Evolutionary conservation across 257 asterid species (phyloP).

Genomic region (Pogostemon cablin): DNA sequence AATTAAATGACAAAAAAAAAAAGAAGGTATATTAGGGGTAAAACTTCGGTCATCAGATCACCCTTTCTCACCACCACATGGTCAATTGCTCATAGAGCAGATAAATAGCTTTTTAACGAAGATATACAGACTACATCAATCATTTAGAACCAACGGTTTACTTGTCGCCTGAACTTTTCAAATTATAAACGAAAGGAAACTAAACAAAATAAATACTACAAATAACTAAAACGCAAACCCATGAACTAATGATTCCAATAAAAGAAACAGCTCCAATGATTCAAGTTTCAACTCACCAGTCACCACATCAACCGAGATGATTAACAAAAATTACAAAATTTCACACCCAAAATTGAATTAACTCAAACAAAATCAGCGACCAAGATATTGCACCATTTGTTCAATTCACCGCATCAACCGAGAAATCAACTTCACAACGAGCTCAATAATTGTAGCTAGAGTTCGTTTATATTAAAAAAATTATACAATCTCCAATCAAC

Average conservation of each 20-base stretch:
- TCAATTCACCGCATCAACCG: conserved; percentile 16
- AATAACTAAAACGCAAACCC: background rate
- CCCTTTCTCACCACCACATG: conserved; percentile 11
- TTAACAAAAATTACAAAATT: conserved; percentile 1
- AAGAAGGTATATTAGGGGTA: conserved; percentile 23
- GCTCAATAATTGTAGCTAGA: conserved; percentile 16
- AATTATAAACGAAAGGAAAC: background rate
- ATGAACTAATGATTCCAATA: conserved; percentile 5
- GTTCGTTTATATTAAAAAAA: conserved; percentile 11
- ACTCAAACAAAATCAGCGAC: conserved; percentile 24
- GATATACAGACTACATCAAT: conserved; percentile 4
- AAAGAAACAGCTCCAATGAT: background rate
- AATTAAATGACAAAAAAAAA: conserved; percentile 11
- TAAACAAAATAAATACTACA: background rate
- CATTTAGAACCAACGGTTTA: background rate
- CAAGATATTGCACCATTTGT: conserved; percentile 1
- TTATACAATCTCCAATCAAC: background rate
- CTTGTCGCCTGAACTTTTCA: background rate
- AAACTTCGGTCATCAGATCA: background rate
- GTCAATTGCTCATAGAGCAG: background rate
- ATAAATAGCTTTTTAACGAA: conserved; percentile 12
- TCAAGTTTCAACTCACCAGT: no score
- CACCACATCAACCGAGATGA: background rate
- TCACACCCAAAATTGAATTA: background rate
- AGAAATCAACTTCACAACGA: conserved; percentile 14